Evolutionary conservation across 805 yeast genomes (phyloP), one percentile per base, ranked within the genome.

Genomic region (Starmerella roubikii): DNA sequence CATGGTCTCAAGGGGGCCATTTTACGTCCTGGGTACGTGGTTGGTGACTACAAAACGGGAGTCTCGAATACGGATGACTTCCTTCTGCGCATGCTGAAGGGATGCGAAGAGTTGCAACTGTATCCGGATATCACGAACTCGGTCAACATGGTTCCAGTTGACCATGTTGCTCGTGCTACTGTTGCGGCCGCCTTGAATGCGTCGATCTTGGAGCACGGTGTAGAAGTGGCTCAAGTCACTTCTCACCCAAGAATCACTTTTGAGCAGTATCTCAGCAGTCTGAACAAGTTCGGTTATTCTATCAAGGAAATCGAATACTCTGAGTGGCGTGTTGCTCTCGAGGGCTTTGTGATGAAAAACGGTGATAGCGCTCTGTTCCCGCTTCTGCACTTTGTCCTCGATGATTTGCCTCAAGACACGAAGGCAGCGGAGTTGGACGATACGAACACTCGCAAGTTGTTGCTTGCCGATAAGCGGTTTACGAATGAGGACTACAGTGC

Each of bases 361-460:
- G 72, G 76, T 40, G 94, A 83, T 51, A 78, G 78, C 49, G 97
- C 98, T 0, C 67, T 91, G 46, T 91, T 75, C 65, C 98, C 99
- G 42, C 67, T 91, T 52, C 66, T 91, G 50, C 97, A 91, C 62
- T 83, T 91, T 65, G 97, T 86, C 12, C 68, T 93, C 49, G 98
- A 85, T 54, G 78, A 86, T 56, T 70, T 91, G 54, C 96, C 96
- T 6, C 78, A 77, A 45, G 78, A 76, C 57, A 81, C 97, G 24
- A 81, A 76, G 60, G 97, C 98, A 10, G 97, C 98, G 2, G 96
- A 88, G 59, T 68, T 91, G 47, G 94, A 86, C 54, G 98, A 93
- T 51, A 38, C 67, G 4, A 86, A 91, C 57, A 82, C 97, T 1
- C 71, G 67, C n/a, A 56, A 57, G n/a, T 69, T 86, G 0, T 71